phyloP scores from a whole-genome alignment of 352 stramenopile species.

The Globisporangium nunn region DNA sequence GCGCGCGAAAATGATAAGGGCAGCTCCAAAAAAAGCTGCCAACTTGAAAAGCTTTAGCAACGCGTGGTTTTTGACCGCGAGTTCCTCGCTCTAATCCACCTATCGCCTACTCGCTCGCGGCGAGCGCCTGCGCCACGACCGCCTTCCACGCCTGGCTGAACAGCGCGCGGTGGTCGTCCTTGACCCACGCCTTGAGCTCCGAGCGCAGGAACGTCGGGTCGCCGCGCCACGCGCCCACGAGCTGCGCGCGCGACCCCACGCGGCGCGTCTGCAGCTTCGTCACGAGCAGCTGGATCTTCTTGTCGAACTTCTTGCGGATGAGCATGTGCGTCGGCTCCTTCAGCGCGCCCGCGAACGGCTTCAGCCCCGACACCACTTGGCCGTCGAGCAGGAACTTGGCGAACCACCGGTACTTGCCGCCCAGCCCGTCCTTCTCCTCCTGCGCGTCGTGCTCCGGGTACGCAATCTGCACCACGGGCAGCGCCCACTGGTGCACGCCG shows the following conservation, averaged over 20 bases:
- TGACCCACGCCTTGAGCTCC: conserved; percentile 55
- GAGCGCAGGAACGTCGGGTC: conserved; percentile 41
- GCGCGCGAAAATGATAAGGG: too few species aligned
- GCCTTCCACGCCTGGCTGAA: conserved; percentile 43
- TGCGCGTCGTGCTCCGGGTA: conserved; percentile 33
- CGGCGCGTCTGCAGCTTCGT: conserved; percentile 39
- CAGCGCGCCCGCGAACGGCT: conserved; percentile 83
- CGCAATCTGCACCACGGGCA: conserved; percentile 50
- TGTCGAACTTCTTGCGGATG: conserved; percentile 84
- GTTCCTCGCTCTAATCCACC: too few species aligned
- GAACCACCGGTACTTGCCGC: conserved; percentile 70
- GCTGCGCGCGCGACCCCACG: conserved; percentile 33
- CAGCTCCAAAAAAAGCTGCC: too few species aligned
- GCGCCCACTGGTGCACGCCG: conserved; percentile 54
- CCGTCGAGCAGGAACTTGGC: conserved; percentile 80
- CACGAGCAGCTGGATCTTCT: conserved; percentile 78
- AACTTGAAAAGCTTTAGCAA: too few species aligned
- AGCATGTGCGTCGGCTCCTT: conserved; percentile 92
- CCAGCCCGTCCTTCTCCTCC: conserved; percentile 30
- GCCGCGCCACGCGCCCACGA: conserved; percentile 34
- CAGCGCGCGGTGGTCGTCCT: conserved; percentile 35
- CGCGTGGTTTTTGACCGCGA: too few species aligned
- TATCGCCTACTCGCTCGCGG: background rate
- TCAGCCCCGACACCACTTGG: conserved; percentile 47
- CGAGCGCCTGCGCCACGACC: conserved; percentile 13